Evolutionary conservation across 2,329 filamentous ascomycete species (phyloP), one percentile per base, ranked within the genome.

Genomic region (Elsinoe ampelina): DNA sequence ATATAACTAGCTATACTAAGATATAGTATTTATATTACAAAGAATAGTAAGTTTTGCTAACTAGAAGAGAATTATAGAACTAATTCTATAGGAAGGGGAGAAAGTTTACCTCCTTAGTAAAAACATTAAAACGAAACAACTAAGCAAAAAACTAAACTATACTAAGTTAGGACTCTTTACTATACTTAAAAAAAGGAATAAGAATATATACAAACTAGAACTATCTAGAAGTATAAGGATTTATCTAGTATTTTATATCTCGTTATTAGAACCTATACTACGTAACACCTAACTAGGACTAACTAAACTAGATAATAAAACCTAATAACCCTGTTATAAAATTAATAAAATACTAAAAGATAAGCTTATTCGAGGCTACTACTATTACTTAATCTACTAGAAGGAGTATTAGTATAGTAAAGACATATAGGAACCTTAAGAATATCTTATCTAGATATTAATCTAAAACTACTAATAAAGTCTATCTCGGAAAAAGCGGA

Each of bases 161-260:
- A 57, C 45, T 34, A 61, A 51, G 26, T 36, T 60, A 47, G 48
- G 52, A 15, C 55, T 43, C 10, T 62, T 62, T 38, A 34, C 38
- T 3, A 50, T 60, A 12, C 26, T 52, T 50, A 36, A 57, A 35
- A 36, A 34, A 30, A 35, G 58, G 17, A 30, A 43, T 26, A 13
- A 22, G 13, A 59, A 60, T 39, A 39, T 55, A 35, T 60, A 60
- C 45, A 38, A 36, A 42, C 36, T 61, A 55, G 38, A 15, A 1
- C 35, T 61, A 19, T 57, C 52, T 35, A 20, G 35, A 0, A 55
- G 13, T 15, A 58, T 60, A 30, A 36, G 30, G 11, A 54, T 61
- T 11, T 56, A 61, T 48, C 39, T 58, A 22, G 35, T 61, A n/a
- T 61, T 61, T 30, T 58, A 61, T 51, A 51, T 61, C 10, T 58